phyloP scores from a whole-genome alignment of 1,284 basidiomycete species.

The Trichosporon sp. region DNA sequence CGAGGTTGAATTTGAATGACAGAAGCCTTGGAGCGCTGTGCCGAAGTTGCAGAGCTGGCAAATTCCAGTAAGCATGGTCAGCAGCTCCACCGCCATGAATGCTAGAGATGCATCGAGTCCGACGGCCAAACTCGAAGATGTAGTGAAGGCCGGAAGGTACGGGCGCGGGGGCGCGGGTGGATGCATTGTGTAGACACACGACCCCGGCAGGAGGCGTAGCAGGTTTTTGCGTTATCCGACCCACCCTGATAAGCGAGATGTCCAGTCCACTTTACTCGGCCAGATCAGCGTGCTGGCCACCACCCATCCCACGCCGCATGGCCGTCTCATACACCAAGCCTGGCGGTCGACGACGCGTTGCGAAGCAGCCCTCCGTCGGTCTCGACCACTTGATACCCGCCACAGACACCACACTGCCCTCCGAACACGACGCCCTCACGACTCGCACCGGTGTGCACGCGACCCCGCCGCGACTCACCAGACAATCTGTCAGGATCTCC shows the following conservation, averaged over 20 bases:
- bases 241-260: background rate
- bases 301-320: slow-evolving; percentile 18
- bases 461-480: background rate
- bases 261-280: slow-evolving; percentile 3
- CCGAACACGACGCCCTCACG: background rate
- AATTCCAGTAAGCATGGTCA: background rate
- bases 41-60: background rate
- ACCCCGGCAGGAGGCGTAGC: background rate
- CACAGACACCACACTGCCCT: background rate
- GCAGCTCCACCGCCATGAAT: background rate
- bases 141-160: background rate
- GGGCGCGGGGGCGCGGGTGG: slow-evolving; percentile 2
- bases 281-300: background rate
- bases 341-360: slow-evolving; percentile 17
- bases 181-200: background rate
- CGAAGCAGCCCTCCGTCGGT: slow-evolving; percentile 1
- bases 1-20: background rate
- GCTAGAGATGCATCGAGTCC: background rate
- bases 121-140: background rate
- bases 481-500: slow-evolving; percentile 8
- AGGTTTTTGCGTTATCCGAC: slow-evolving; percentile 10
- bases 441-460: background rate
- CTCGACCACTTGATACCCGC: background rate
- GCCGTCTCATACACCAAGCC: slow-evolving; percentile 2
- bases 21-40: background rate